Evolutionary conservation across 768 basidiomycete genomes (phyloP).

Genomic region (Pleurotus sapidus): DNA sequence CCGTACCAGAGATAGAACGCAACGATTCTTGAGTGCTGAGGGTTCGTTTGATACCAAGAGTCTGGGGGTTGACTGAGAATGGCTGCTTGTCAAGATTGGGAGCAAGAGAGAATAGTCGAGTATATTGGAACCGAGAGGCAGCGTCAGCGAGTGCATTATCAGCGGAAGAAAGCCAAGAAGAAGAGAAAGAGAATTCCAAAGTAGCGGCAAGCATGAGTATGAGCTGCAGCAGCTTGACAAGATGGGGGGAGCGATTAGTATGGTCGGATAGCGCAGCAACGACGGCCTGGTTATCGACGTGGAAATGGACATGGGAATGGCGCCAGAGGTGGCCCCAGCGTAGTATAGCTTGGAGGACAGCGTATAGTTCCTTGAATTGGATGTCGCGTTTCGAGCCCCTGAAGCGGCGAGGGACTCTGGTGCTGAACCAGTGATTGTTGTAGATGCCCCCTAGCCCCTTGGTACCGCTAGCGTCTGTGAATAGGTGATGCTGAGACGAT

Average conservation of each 20-base stretch:
- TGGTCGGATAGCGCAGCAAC: conserved; percentile 4
- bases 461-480: conserved; percentile 29
- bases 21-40: not conserved
- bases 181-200: conserved; percentile 20
- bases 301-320: conserved; percentile 23
- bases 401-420: conserved; percentile 18
- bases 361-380: conserved; percentile 30
- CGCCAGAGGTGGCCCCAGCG: conserved; percentile 23
- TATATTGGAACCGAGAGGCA: conserved; percentile 24
- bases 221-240: conserved; percentile 12
- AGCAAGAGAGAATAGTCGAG: conserved; percentile 19
- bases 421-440: conserved; percentile 21
- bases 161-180: conserved; percentile 18
- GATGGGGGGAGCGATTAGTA: conserved; percentile 11
- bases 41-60: conserved; percentile 16
- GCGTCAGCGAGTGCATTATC: conserved; percentile 22
- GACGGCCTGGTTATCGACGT: conserved; percentile 19
- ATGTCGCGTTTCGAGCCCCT: conserved; percentile 18
- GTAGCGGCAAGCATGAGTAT: conserved; percentile 15
- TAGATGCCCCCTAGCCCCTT: conserved; percentile 26
- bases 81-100: conserved; percentile 15
- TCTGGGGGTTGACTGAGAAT: conserved; percentile 16
- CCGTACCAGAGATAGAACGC: conserved; percentile 10
- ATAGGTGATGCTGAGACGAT: conserved; percentile 13
- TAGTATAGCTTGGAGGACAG: conserved; percentile 26